phyloP scores from a whole-genome alignment of 208 protist genomes.

The Trypanosomatidae sp. region DNA sequence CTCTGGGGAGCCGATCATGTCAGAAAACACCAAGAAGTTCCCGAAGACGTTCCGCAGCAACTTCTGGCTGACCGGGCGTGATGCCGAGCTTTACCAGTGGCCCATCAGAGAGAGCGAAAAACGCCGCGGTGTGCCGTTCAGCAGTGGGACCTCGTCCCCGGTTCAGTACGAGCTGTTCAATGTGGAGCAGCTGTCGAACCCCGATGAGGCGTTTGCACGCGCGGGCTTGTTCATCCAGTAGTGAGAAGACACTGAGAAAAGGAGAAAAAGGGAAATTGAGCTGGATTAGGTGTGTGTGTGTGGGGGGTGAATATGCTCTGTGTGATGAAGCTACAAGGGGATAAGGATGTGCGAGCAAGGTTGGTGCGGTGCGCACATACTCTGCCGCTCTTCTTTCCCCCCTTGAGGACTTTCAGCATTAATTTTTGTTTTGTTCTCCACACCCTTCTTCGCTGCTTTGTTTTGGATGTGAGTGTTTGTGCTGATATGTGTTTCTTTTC shows the following conservation, averaged over 20 bases:
- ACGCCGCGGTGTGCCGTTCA: constrained; percentile 70
- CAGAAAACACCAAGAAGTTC: constrained; percentile 72
- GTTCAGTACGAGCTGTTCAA: constrained; percentile 86
- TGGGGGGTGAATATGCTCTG: neutral
- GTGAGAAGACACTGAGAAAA: neutral
- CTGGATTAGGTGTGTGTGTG: neutral
- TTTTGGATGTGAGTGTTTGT: neutral
- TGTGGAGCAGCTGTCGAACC: constrained; percentile 88
- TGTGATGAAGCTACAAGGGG: neutral
- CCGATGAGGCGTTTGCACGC: constrained; percentile 85
- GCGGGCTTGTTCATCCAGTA: constrained; percentile 83
- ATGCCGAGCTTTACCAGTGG: constrained; percentile 89
- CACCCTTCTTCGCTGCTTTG: neutral
- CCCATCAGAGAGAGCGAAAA: constrained; percentile 81
- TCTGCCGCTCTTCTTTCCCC: neutral
- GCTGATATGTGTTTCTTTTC: neutral
- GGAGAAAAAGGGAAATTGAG: neutral
- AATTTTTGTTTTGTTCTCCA: neutral
- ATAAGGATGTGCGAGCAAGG: neutral
- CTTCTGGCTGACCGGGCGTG: constrained; percentile 86
- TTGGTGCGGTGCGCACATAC: neutral
- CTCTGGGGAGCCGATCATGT: constrained; percentile 77
- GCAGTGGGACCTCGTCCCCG: constrained; percentile 40
- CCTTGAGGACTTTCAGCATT: neutral
- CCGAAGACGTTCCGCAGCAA: constrained; percentile 78